phyloP scores from a whole-genome alignment of 2,329 filamentous ascomycete species.

The Sarocladium kiliense region DNA sequence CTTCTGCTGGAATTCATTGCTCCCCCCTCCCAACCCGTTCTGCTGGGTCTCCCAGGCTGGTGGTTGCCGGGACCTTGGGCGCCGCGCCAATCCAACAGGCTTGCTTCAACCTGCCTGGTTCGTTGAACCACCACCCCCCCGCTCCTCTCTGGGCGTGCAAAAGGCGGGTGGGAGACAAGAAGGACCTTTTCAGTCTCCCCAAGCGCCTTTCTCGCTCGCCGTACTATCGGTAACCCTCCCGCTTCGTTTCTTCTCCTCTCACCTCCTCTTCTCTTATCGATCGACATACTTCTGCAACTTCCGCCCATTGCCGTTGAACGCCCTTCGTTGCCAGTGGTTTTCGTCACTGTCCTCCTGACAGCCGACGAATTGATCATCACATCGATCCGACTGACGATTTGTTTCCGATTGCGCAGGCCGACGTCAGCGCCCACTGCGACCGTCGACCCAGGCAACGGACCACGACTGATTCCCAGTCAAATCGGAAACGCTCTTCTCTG shows the following conservation, averaged over 20 bases:
- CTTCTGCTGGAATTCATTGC: not conserved
- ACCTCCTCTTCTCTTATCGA: not conserved
- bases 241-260: not conserved
- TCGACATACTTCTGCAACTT: not conserved
- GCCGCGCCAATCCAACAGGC: not conserved
- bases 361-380: slow-evolving; percentile 5
- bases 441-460: not conserved
- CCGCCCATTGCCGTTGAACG: not conserved
- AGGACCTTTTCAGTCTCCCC: not conserved
- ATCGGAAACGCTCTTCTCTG: too few species aligned
- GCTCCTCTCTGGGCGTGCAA: not conserved
- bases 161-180: not conserved
- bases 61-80: slow-evolving; percentile 1
- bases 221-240: slow-evolving; percentile 5
- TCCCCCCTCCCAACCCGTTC: slow-evolving; percentile 3
- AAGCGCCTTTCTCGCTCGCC: slow-evolving; percentile 7
- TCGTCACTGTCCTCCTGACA: not conserved
- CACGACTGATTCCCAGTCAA: not conserved
- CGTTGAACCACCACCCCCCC: not conserved
- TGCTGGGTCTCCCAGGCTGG: slow-evolving; percentile 4
- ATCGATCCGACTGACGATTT: too few species aligned
- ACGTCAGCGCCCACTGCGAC: too few species aligned
- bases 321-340: not conserved
- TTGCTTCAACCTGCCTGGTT: not conserved
- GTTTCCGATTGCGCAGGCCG: too few species aligned